Evolutionary conservation across 148 eudicot genomes (phyloP), one percentile per base, ranked within the genome.

Genomic region (Gaultheria prostrata): DNA sequence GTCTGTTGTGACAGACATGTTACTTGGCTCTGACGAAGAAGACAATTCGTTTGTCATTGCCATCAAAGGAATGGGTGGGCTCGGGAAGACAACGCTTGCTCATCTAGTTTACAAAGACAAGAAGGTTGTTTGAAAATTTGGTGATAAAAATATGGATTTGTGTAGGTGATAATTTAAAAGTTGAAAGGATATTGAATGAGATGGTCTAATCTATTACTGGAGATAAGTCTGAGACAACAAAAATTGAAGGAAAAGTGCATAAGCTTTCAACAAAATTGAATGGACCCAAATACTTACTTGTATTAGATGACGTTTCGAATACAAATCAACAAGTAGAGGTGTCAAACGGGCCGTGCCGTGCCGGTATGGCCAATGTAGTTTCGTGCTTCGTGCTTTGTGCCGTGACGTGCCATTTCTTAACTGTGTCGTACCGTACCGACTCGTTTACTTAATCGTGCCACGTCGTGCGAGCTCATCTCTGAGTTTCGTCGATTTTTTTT

Each of bases 221-320:
- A 57, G 0, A 1, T 18, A 53, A 53, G 57, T 2, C 1, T 53
- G 21, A 53, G 56, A 14, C 5, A 13, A 5, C 57, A 17, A 54
- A 17, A 20, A 15, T 15, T 54, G 1, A 54, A 54, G 57, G 20
- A 17, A 4, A 15, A 14, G 57, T 54, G 10, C 24, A 13, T 30
- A 49, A 63, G 48, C 24, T 84, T 84, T 35, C 13, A 18, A 12
- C 57, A 20, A 20, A 72, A 24, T 30, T 84, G 9, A 7, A 57
- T 0, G 79, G 51, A 0, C 56, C 59, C 59, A 79, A 43, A 14
- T 84, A 50, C 48, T 14, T 84, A 33, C 82, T 84, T 49, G 85
- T 84, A 39, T 76, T 84, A 3, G 82, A 84, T 43, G 86, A 84
- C 57, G 28, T 84, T 2, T 75, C 83, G 86, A 85, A 80, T 74